Conservation (phyloP, 441 rosid genomes). For the Viola pubescens region DNA sequence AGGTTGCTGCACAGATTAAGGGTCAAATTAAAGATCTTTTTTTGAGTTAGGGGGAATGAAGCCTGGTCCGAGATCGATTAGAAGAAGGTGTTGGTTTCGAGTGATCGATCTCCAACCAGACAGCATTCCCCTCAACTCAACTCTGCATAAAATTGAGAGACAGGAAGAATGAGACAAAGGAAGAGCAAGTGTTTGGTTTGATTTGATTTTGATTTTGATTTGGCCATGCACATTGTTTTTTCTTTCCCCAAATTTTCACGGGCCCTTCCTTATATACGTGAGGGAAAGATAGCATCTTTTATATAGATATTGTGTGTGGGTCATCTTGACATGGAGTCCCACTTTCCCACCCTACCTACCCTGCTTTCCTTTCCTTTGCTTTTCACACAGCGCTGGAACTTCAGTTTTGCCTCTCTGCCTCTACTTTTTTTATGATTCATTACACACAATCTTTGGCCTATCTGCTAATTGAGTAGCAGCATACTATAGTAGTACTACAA, state of each 20-base stretch:
- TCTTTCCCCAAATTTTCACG: slow-evolving; percentile 7
- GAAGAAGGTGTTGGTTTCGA: slow-evolving; percentile 6
- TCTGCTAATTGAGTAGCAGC: background rate
- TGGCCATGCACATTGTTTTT: slow-evolving; percentile 27
- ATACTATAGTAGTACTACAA: background rate
- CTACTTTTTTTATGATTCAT: no score
- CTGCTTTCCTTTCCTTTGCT: slow-evolving; percentile 16
- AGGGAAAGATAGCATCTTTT: slow-evolving; percentile 6
- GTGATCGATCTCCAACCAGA: slow-evolving; percentile 79
- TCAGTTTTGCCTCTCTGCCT: no score
- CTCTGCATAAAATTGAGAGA: slow-evolving; percentile 17
- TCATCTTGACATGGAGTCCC: slow-evolving; percentile 23
- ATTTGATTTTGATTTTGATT: slow-evolving; percentile 19
- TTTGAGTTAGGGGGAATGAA: slow-evolving; percentile 72
- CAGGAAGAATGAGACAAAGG: slow-evolving; percentile 3
- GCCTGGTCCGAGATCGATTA: slow-evolving; percentile 92
- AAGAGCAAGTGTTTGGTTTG: no score
- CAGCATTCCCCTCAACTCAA: slow-evolving; percentile 90
- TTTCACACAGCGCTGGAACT: slow-evolving; percentile 13
- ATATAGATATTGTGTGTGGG: slow-evolving; percentile 22
- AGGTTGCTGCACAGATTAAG: no score
- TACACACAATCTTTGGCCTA: background rate
- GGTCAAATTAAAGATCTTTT: no score
- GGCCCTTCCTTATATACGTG: slow-evolving; percentile 35
- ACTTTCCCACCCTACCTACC: slow-evolving; percentile 14